These are phyloP conservation scores for Glomus cerebriforme DNA, from an alignment of 192 early-diverging fungal genomes.

Conservation along the genomic window DNA sequence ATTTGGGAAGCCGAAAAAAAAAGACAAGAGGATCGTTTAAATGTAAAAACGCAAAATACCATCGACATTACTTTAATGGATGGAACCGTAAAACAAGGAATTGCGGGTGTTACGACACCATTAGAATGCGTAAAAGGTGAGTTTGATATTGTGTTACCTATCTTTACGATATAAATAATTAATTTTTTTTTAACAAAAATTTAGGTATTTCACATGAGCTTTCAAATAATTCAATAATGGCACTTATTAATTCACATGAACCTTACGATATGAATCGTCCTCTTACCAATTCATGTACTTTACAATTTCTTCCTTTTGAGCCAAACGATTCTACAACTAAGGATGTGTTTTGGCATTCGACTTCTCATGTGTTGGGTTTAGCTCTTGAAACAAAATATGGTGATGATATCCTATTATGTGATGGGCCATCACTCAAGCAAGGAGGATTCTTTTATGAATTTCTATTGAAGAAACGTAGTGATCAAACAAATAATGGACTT, in stretches of 20 bases:
- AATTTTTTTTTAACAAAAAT: not conserved
- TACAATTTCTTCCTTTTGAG: constrained; percentile 50
- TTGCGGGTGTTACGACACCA: constrained; percentile 42
- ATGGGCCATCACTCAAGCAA: constrained; percentile 67
- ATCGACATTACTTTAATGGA: constrained; percentile 39
- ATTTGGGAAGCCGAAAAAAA: not conserved
- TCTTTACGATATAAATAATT: not conserved
- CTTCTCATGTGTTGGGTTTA: constrained; percentile 72
- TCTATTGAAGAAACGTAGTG: constrained; percentile 50
- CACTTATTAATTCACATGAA: constrained; percentile 48
- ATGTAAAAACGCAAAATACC: not conserved
- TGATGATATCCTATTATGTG: constrained; percentile 64
- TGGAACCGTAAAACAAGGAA: constrained; percentile 32
- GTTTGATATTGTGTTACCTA: constrained; percentile 4
- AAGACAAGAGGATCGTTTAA: not conserved
- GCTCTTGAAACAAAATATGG: constrained; percentile 73
- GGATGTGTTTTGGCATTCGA: constrained; percentile 66
- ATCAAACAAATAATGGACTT: constrained; percentile 38
- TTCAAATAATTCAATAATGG: constrained; percentile 51
- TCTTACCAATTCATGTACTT: constrained; percentile 39
- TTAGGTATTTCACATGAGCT: constrained; percentile 47
- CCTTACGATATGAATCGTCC: constrained; percentile 58
- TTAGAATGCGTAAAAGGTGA: constrained; percentile 54
- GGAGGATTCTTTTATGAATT: constrained; percentile 84
- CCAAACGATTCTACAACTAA: constrained; percentile 43